A percentile compares a stretch with the other conserved stretches of the same genome.
These are phyloP conservation scores for Populus euphratica DNA, from an alignment of 345 rosid species.

Conservation along the genomic window DNA sequence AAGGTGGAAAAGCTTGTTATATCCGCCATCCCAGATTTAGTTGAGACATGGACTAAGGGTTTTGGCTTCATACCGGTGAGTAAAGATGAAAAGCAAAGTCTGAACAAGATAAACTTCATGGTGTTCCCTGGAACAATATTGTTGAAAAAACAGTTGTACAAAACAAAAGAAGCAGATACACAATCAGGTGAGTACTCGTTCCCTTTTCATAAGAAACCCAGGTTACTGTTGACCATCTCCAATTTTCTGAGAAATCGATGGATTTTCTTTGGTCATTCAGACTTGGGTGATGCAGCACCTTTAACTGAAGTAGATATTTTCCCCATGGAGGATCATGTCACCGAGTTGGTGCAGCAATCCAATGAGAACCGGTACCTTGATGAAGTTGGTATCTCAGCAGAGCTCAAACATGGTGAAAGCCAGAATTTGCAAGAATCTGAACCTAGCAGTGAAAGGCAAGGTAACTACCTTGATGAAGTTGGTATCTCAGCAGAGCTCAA, in stretches of 20 bases:
- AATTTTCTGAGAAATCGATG: neutral
- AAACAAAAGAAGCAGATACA: slow-evolving; percentile 21
- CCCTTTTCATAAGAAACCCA: neutral
- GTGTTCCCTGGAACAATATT: slow-evolving; percentile 78
- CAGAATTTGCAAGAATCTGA: slow-evolving; percentile 1
- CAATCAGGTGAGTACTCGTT: slow-evolving; percentile 34
- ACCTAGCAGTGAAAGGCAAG: neutral
- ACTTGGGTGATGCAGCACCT: neutral
- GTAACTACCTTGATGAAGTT: neutral
- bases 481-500: neutral
- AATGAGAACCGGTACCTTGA: neutral
- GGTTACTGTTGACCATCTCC: neutral
- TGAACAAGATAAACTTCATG: slow-evolving; percentile 68
- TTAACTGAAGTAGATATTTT: neutral
- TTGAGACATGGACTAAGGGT: slow-evolving; percentile 83
- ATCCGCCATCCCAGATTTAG: slow-evolving; percentile 77
- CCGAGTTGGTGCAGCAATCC: slow-evolving; percentile 8
- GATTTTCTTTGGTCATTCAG: neutral
- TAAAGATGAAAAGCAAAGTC: slow-evolving; percentile 49
- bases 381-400: neutral
- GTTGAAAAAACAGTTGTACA: slow-evolving; percentile 55
- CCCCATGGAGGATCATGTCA: neutral
- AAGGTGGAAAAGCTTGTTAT: slow-evolving; percentile 84
- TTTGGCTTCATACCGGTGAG: slow-evolving; percentile 69
- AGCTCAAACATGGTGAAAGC: slow-evolving; percentile 1